phyloP scores from a whole-genome alignment of 2,329 filamentous ascomycete species.

The Colletotrichum paranaense region DNA sequence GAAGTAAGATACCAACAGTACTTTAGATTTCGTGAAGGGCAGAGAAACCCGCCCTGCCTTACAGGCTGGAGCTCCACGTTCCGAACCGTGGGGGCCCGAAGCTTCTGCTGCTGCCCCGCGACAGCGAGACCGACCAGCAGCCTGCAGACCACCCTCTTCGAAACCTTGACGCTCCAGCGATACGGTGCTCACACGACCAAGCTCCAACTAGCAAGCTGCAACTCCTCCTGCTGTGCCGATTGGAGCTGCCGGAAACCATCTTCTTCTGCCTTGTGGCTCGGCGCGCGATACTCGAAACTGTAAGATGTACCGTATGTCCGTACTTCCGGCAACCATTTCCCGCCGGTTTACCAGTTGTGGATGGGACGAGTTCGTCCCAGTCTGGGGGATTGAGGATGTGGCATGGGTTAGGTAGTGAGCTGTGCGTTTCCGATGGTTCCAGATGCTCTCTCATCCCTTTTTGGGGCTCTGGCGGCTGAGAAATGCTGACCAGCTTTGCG shows the following conservation, averaged over 20 bases:
- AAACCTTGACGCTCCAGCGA: neutral
- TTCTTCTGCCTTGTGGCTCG: constrained; percentile 1
- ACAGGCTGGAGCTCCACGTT: constrained; percentile 22
- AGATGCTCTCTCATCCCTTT: neutral
- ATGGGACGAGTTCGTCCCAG: neutral
- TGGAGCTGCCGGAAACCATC: neutral
- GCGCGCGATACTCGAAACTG: neutral
- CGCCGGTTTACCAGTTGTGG: neutral
- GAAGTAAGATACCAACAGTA: neutral
- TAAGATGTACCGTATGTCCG: neutral
- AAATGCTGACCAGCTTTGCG: neutral
- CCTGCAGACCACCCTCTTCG: neutral
- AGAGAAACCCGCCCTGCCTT: neutral
- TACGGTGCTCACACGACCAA: neutral
- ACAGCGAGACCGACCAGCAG: neutral
- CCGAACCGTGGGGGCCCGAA: constrained; percentile 20
- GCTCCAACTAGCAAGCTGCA: neutral
- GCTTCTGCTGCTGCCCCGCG: neutral
- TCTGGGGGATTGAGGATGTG: neutral
- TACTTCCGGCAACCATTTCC: neutral
- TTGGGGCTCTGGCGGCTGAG: neutral
- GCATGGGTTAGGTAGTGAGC: neutral
- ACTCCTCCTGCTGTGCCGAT: neutral
- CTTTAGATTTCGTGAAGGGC: neutral
- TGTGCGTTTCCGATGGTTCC: constrained; percentile 1